Base-by-base conservation (phyloP, 2,329 filamentous ascomycete species). In the Fulvia fulva region DNA sequence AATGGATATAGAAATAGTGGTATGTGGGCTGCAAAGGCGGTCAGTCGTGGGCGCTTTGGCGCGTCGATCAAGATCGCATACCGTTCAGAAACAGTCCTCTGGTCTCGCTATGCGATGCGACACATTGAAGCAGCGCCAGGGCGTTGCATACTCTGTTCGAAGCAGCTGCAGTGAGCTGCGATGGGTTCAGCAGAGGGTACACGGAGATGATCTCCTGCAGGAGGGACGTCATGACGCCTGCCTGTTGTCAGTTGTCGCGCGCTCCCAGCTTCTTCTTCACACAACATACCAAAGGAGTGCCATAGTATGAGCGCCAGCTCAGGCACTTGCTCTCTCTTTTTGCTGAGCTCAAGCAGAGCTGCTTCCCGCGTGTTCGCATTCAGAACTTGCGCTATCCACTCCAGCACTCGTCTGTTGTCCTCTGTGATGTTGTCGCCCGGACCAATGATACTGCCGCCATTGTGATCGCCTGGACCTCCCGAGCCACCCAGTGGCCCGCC, bases 181-280 rank as follows among this genome's bases (percentile, higher is more conserved):
- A 97, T 5, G 94, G 94, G 74, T 96, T 99, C 68, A 99, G 84
- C 4, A 99, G 84, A 26, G 91, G 95, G 73, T 99, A 99, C 56
- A 99, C 94, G 11, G 93, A 97, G 72, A 99, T 99, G 73, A 99
- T 99, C 78, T 99, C 94, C 75, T 97, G 93, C 32, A 97, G 83
- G 23, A 99, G 81, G 55, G 91, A 96, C 47, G 94, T 97, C 94
- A 99, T 99, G 71, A 99, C 94, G 70, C 92, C 91, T 96, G 65
- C 23, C 59, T 43, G 44, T 21, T n/a, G 25, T 50, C 53, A 47
- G 47, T 32, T 5, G 23, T 11, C 26, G 47, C 47, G 9, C 5
- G 5, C 37, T 43, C 47, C 53, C 34, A 16, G 25, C 26, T 11
- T 19, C 50, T 3, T 19, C 16, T 34, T 19, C 32, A 21, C 21